Evolutionary conservation across 257 asterid genomes (phyloP), one percentile per base, ranked within the genome.

Genomic region (Verbascum thapsus): DNA sequence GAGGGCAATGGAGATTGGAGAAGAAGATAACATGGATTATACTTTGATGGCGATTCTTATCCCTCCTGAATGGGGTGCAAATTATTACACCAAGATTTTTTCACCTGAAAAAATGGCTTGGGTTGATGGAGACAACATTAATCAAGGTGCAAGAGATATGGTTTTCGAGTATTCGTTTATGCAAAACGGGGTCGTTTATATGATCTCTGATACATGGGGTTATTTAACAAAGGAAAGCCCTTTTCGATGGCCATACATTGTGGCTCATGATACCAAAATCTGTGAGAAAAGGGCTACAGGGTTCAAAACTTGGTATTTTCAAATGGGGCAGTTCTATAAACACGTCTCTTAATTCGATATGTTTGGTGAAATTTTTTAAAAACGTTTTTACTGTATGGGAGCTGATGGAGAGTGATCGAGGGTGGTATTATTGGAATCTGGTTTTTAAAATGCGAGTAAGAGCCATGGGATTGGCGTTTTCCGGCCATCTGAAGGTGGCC

Each of bases 201-300:
- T 61, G 22, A 23, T 69, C 4, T 69, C 74, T 1, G 42, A 61
- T 5, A 0, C 12, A 8, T 10, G 7, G 1, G 3, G 0, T 5
- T 39, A 40, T 23, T 8, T 34, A 0, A 0, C 2, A 2, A 17
- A 1, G 1, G 20, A 6, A 0, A 17, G 10, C 30, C n/a, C 10
- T 7, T 26, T 12, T 13, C 0, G 3, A 10, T 55, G 65, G 74
- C 60, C 70, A 3, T 62, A 61, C 15, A 9, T 69, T 0, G 70
- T 70, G 44, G 51, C 53, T 10, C 62, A 56, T 4, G 51, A 62
- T 8, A 19, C 16, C 8, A 6, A 15, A 20, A 10, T 4, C 1
- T 0, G 53, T 57, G 1, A 9, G 45, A 2, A 45, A 62, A 8
- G 47, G 65, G 2, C 0, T 51, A 8, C 9, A 41, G 8, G 5